Evolutionary conservation across 2,329 filamentous ascomycete genomes (phyloP), one percentile per base, ranked within the genome.

Genomic region (Aspergillus pseudonomiae): DNA sequence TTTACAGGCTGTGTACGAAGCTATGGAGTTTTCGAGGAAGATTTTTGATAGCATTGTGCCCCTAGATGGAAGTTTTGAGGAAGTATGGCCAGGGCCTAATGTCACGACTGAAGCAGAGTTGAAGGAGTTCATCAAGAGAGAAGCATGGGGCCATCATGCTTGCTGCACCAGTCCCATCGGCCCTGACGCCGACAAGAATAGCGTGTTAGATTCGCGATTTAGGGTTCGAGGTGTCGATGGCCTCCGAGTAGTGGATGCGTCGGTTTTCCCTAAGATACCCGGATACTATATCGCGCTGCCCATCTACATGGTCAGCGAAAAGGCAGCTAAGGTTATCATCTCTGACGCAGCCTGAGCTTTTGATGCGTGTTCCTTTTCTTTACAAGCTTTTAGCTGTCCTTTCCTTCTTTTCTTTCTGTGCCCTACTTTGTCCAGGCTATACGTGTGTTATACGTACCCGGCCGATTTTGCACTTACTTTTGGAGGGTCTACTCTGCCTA

Each of bases 171-270:
- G 79, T 50, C 77, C 83, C 0, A 88, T 88, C 65, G 86, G 87
- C 1, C 77, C 78, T 1, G 81, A 83, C 50, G 77, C 77, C 5
- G 84, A 89, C 68, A 71, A 78, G 2, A 79, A 81, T 59, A 84
- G 84, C 16, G 85, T 87, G 3, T 71, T 89, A 54, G 85, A 89
- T 70, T 77, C 77, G 0, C 75, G 84, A 52, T 88, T 89, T 70
- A 78, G 81, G 10, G 87, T 89, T 1, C 77, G 83, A 9, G 86
- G 86, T 0, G 81, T 86, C 0, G 75, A 82, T 2, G 83, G 84
- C 0, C 71, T 89, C 60, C 78, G 88, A 41, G 87, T 89, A 6
- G 88, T 90, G 0, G 88, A 89, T 76, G 86, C 86, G 0, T 84
- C 81, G 30, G 78, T 84, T 1, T 89, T 86, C 64, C 84, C 85